A percentile compares a stretch with the other conserved stretches of the same genome.
These are phyloP conservation scores for Aspergillus affinis DNA, from an alignment of 495 filamentous ascomycete genomes.

Conservation along the genomic window DNA sequence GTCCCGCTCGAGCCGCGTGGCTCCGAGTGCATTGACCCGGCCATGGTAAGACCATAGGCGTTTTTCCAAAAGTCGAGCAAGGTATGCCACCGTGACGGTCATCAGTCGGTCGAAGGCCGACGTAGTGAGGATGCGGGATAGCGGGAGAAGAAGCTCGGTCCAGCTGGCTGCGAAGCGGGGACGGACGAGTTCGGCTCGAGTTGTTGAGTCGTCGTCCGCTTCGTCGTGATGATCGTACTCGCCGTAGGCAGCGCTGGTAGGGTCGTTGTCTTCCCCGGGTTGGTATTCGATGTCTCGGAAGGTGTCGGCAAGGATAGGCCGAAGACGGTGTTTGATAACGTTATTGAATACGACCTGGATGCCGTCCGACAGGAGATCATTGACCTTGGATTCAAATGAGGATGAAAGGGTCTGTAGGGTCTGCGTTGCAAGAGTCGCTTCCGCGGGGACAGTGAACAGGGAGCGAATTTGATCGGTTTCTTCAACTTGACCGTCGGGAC, in stretches of 20 bases:
- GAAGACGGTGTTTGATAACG: conserved; percentile 80
- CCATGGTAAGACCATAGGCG: conserved; percentile 82
- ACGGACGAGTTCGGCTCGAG: conserved; percentile 55
- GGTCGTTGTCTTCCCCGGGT: conserved; percentile 23
- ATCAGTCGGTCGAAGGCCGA: conserved; percentile 70
- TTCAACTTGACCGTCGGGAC: conserved; percentile 22
- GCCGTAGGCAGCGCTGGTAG: conserved; percentile 17
- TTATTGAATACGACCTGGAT: conserved; percentile 83
- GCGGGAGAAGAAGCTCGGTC: conserved; percentile 78
- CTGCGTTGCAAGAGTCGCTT: conserved; percentile 64
- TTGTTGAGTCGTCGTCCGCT: conserved; percentile 30
- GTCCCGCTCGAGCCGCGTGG: conserved; percentile 85
- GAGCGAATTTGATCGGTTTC: conserved; percentile 48
- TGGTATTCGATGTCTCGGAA: conserved; percentile 91
- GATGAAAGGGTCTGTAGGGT: conserved; percentile 66
- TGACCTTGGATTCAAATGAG: conserved; percentile 71
- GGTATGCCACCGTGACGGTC: conserved; percentile 67
- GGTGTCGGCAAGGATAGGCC: conserved; percentile 80
- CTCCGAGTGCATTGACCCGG: conserved; percentile 77
- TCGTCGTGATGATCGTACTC: conserved; percentile 44
- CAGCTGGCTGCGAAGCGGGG: conserved; percentile 76
- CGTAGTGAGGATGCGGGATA: conserved; percentile 80
- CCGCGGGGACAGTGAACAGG: conserved; percentile 75
- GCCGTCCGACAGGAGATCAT: conserved; percentile 79
- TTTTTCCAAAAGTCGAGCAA: conserved; percentile 82